phyloP scores from a whole-genome alignment of 169 alveolate genomes.

The Cryptosporidium sp. region DNA sequence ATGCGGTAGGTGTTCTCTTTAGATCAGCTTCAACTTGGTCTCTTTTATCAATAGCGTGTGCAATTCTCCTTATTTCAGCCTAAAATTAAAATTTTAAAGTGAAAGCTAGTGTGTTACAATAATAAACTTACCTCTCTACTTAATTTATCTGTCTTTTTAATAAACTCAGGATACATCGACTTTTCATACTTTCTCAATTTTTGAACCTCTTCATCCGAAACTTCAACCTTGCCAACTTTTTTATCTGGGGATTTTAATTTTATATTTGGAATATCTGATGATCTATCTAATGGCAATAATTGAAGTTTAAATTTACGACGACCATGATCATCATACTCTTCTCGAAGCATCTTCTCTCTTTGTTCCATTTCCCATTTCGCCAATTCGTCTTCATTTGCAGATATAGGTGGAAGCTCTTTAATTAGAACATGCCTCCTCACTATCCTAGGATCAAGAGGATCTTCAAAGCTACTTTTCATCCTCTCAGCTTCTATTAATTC shows the following conservation, averaged over 20 bases:
- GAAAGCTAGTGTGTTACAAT: neutral
- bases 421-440: conserved; percentile 18
- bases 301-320: conserved; percentile 34
- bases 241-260: neutral
- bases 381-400: conserved; percentile 57
- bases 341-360: conserved; percentile 29
- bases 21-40: conserved; percentile 47
- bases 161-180: conserved; percentile 14
- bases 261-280: neutral
- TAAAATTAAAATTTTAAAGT: neutral
- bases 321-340: conserved; percentile 53
- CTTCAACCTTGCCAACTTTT: conserved; percentile 21
- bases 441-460: conserved; percentile 36
- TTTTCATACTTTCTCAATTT: conserved; percentile 30
- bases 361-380: conserved; percentile 66
- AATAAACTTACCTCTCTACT: conserved; percentile 30
- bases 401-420: conserved; percentile 50
- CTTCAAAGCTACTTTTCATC: conserved; percentile 12
- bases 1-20: conserved; percentile 30
- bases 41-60: conserved; percentile 16
- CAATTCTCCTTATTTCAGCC: conserved; percentile 29
- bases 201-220: conserved; percentile 54
- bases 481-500: conserved; percentile 57
- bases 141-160: conserved; percentile 35
- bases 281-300: conserved; percentile 20